Percentiles rank a stretch among this genome's conserved stretches.
phyloP scores from a whole-genome alignment of 1,284 basidiomycete genomes.

The Rhodofomes roseus region DNA sequence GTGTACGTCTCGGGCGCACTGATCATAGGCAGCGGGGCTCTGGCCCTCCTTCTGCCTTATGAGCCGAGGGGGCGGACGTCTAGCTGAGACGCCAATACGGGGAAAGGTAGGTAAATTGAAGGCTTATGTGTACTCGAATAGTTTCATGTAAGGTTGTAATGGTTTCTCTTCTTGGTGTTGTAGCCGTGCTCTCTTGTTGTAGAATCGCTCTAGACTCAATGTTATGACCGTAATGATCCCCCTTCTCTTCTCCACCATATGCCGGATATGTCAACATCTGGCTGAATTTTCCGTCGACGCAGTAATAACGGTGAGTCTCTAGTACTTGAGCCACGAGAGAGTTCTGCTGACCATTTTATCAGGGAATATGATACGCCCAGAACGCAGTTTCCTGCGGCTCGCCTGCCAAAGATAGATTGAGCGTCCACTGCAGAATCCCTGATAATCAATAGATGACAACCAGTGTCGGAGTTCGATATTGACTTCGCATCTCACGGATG shows the following conservation, averaged over 20 bases:
- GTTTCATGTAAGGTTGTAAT: neutral
- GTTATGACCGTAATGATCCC: neutral
- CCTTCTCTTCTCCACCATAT: neutral
- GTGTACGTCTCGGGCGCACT: conserved; percentile 76
- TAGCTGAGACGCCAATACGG: conserved; percentile 13
- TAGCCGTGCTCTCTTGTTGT: conserved; percentile 28
- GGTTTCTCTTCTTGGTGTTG: conserved; percentile 1
- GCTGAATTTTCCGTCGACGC: neutral
- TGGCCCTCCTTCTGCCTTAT: conserved; percentile 73
- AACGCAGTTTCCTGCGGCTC: neutral
- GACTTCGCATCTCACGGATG: neutral
- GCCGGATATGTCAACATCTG: too few relatives aligned
- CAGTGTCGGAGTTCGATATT: neutral
- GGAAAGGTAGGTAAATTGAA: conserved; percentile 7
- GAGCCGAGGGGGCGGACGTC: conserved; percentile 73
- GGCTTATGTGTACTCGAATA: neutral
- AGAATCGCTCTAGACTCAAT: neutral
- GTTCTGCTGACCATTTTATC: neutral
- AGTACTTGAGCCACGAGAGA: neutral
- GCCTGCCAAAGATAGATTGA: neutral
- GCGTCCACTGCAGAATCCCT: neutral
- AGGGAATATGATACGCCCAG: neutral
- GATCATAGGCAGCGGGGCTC: conserved; percentile 58
- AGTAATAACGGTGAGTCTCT: neutral
- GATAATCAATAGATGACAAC: neutral